Evolutionary conservation across 805 yeast genomes (phyloP).

Genomic region (Wickerhamomyces mucosus): DNA sequence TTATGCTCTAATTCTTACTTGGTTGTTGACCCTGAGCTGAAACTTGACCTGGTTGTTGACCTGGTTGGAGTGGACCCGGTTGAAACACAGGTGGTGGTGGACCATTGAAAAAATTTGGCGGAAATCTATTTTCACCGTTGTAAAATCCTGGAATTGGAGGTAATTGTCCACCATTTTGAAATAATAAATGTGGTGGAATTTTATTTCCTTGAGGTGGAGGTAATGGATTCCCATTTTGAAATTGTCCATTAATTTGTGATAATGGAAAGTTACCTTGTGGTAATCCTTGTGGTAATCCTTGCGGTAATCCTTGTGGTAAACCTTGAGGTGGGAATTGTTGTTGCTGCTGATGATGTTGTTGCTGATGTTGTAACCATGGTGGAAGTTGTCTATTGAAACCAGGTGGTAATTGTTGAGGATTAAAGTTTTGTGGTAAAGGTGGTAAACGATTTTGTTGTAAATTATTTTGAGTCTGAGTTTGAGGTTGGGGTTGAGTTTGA

Average conservation of each 20-base stretch:
- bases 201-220: slow-evolving; percentile 5
- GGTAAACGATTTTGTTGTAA: slow-evolving; percentile 5
- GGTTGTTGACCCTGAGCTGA: too few relatives aligned
- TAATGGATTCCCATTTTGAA: slow-evolving; percentile 6
- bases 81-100: slow-evolving; percentile 10
- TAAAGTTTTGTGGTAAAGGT: slow-evolving; percentile 11
- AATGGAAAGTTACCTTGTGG: slow-evolving; percentile 10
- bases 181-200: slow-evolving; percentile 5
- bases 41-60: too few relatives aligned
- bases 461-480: slow-evolving; percentile 2
- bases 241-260: slow-evolving; percentile 8
- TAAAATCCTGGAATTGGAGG: slow-evolving; percentile 7
- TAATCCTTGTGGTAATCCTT: slow-evolving; percentile 11
- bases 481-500: slow-evolving; percentile 9
- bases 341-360: slow-evolving; percentile 4
- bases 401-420: slow-evolving; percentile 7
- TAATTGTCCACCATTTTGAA: slow-evolving; percentile 5
- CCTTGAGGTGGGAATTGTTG: slow-evolving; percentile 13
- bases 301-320: slow-evolving; percentile 6
- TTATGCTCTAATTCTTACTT: too few relatives aligned
- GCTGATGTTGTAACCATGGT: slow-evolving; percentile 9
- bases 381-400: slow-evolving; percentile 12
- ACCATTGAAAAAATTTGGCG: slow-evolving; percentile 17
- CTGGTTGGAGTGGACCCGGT: neutral
- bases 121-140: slow-evolving; percentile 10